phyloP scores from a whole-genome alignment of 1,284 basidiomycete genomes.

The Austroboletus novae-zelandiae region DNA sequence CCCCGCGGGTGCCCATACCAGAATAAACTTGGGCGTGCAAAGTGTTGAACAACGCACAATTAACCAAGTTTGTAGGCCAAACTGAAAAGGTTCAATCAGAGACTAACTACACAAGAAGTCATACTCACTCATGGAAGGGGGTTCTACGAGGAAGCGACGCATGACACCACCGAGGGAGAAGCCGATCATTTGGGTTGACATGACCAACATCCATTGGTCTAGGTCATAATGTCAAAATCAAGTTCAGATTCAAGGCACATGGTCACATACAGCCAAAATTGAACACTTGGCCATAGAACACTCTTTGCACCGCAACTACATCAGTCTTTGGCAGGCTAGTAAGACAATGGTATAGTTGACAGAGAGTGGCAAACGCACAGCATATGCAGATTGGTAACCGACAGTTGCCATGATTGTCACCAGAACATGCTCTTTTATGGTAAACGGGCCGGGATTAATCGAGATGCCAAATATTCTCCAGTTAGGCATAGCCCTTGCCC shows the following conservation, averaged over 20 bases:
- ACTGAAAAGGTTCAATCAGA: slow-evolving; percentile 39
- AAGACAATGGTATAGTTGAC: not conserved
- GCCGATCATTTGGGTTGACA: slow-evolving; percentile 86
- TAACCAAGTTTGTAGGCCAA: slow-evolving; percentile 86
- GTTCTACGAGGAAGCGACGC: slow-evolving; percentile 77
- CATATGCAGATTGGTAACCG: slow-evolving; percentile 43
- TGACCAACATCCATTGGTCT: slow-evolving; percentile 76
- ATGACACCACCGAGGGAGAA: slow-evolving; percentile 85
- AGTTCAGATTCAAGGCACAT: too few relatives aligned
- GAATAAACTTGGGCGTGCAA: slow-evolving; percentile 63
- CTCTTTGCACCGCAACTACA: slow-evolving; percentile 72
- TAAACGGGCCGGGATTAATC: slow-evolving; percentile 71
- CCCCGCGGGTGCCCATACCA: slow-evolving; percentile 60
- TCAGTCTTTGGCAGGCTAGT: slow-evolving; percentile 31
- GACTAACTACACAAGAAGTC: not conserved
- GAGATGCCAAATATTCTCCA: slow-evolving; percentile 54
- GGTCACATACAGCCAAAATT: slow-evolving; percentile 54
- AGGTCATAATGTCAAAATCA: slow-evolving; percentile 44
- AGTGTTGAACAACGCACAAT: slow-evolving; percentile 82
- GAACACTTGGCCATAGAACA: slow-evolving; percentile 65
- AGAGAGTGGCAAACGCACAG: slow-evolving; percentile 13
- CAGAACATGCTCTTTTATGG: slow-evolving; percentile 68
- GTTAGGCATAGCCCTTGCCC: slow-evolving; percentile 55
- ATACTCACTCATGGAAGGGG: slow-evolving; percentile 76
- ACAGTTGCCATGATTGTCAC: slow-evolving; percentile 79